Percentiles rank a stretch among this genome's conserved stretches.
phyloP scores from a whole-genome alignment of 768 basidiomycete genomes.

The Mycena galericulata region DNA sequence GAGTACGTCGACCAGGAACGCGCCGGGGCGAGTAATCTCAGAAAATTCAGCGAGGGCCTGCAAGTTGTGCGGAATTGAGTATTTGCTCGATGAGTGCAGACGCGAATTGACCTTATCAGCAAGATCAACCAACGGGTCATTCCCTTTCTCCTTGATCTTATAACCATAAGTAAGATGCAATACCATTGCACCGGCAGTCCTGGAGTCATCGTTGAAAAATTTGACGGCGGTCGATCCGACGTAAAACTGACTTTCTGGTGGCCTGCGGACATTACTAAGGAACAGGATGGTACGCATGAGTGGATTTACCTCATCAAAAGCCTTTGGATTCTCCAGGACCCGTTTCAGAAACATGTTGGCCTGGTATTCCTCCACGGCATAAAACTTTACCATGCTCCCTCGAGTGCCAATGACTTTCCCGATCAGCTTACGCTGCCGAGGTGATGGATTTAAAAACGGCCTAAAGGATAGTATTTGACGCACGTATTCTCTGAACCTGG shows the following conservation, averaged over 20 bases:
- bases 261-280: constrained; percentile 2
- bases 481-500: constrained; percentile 25
- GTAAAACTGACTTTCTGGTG: constrained; percentile 42
- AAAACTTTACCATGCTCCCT: constrained; percentile 51
- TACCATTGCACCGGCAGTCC: constrained; percentile 59
- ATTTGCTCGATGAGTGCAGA: background rate
- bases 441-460: no score
- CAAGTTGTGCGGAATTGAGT: background rate
- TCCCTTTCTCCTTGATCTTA: constrained; percentile 47
- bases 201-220: constrained; percentile 14
- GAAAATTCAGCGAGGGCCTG: constrained; percentile 54
- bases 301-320: constrained; percentile 10
- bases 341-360: constrained; percentile 53
- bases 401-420: constrained; percentile 55
- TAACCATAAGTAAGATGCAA: constrained; percentile 60
- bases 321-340: constrained; percentile 50
- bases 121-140: constrained; percentile 54
- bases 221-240: background rate
- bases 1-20: constrained; percentile 62
- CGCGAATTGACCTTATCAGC: constrained; percentile 43
- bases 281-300: constrained; percentile 46
- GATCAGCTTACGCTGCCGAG: constrained; percentile 57
- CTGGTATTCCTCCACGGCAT: constrained; percentile 53
- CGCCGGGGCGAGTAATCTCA: constrained; percentile 54
- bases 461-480: no score